A percentile compares a stretch with the other conserved stretches of the same genome.
Conservation (phyloP, 176 grass and related monocot species). For the Oryza brachyantha region DNA sequence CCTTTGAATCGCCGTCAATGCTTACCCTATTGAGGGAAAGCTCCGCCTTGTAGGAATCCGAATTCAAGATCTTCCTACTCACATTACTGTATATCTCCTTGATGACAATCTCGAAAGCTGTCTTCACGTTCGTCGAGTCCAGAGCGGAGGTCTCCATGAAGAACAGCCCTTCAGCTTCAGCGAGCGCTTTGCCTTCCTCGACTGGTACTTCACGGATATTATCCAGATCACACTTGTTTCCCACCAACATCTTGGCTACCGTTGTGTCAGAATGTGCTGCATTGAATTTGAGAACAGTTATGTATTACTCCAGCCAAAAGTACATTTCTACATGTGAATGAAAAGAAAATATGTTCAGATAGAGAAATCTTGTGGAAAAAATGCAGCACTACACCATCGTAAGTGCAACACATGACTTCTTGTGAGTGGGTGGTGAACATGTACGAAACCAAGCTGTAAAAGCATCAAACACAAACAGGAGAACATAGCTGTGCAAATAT, state of each 20-base stretch:
- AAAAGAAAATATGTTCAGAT: neutral
- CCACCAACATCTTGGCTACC: constrained; percentile 75
- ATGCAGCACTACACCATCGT: neutral
- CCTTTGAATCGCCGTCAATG: constrained; percentile 51
- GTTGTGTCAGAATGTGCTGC: constrained; percentile 91
- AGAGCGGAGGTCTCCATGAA: constrained; percentile 94
- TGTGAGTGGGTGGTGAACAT: neutral
- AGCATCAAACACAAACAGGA: neutral
- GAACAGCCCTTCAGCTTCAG: constrained; percentile 75
- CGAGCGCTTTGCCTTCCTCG: constrained; percentile 73
- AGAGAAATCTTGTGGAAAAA: neutral
- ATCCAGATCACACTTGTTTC: constrained; percentile 80
- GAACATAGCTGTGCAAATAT: neutral
- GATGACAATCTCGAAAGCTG: constrained; percentile 73
- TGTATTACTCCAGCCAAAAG: neutral
- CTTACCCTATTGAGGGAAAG: constrained; percentile 77
- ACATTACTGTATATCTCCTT: constrained; percentile 84
- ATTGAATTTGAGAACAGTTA: neutral
- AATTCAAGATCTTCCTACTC: constrained; percentile 80
- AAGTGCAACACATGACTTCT: neutral
- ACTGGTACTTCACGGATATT: constrained; percentile 71
- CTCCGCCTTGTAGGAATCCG: constrained; percentile 73
- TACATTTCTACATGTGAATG: neutral
- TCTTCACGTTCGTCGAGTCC: constrained; percentile 73
- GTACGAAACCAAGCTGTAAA: neutral